phyloP scores from a whole-genome alignment of 2,329 filamentous ascomycete species.

The Apiospora phragmitis region DNA sequence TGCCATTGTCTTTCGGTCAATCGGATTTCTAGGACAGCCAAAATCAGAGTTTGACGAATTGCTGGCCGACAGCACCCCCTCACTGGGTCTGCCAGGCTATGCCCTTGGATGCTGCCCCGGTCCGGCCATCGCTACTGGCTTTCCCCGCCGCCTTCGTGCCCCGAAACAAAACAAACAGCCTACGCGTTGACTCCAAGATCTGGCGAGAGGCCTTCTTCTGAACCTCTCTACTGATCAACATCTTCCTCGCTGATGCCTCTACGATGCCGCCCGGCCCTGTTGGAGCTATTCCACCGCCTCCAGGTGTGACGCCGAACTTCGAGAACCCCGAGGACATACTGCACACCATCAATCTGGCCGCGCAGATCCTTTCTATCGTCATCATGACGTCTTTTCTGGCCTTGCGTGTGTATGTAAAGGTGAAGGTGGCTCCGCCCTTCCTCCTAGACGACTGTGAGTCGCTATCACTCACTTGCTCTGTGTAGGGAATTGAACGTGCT shows the following conservation, averaged over 20 bases:
- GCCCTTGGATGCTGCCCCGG: not conserved
- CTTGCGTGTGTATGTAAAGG: not conserved
- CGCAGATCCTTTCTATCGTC: conserved; percentile 9
- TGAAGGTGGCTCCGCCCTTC: conserved; percentile 1
- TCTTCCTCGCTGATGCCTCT: not conserved
- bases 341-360: not conserved
- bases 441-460: conserved; percentile 7
- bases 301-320: not conserved
- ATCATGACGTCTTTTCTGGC: not conserved
- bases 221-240: not conserved
- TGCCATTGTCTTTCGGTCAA: too few relatives aligned
- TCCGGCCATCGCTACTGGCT: not conserved
- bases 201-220: not conserved
- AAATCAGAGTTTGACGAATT: not conserved
- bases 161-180: not conserved
- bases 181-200: not conserved
- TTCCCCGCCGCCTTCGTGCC: not conserved
- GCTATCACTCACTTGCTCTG: not conserved
- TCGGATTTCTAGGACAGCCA: not conserved
- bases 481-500: not conserved
- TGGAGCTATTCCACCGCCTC: not conserved
- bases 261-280: not conserved
- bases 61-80: not conserved
- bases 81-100: not conserved
- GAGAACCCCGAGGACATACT: not conserved